phyloP scores from a whole-genome alignment of 1,139 yeast genomes.

The Taphrina pruni region DNA sequence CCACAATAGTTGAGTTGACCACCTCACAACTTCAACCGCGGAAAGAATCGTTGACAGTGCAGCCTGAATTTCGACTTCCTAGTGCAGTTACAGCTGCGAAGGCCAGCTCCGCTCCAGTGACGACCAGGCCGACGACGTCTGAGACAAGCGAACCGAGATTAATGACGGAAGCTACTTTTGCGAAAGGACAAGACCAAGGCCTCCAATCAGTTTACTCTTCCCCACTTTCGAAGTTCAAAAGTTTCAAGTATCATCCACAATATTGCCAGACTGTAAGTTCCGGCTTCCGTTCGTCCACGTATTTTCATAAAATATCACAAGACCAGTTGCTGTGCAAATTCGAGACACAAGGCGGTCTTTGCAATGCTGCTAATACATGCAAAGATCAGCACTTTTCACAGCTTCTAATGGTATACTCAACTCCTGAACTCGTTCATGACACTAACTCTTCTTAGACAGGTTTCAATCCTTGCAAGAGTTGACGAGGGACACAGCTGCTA shows the following conservation, averaged over 20 bases:
- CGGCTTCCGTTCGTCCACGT: constrained; percentile 24
- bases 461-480: neutral
- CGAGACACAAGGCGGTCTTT: constrained; percentile 24
- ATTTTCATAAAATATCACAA: constrained; percentile 26
- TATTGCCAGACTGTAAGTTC: constrained; percentile 10
- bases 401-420: constrained; percentile 18
- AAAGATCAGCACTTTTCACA: constrained; percentile 28
- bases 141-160: too few relatives aligned
- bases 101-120: too few relatives aligned
- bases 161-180: too few relatives aligned
- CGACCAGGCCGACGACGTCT: too few relatives aligned
- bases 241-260: constrained; percentile 28
- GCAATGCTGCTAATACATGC: constrained; percentile 19
- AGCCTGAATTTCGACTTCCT: too few relatives aligned
- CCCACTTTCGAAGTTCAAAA: constrained; percentile 18
- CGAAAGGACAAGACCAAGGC: neutral
- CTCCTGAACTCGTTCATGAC: too few relatives aligned
- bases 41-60: too few relatives aligned
- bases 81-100: too few relatives aligned
- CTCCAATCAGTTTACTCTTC: constrained; percentile 4
- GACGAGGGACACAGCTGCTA: constrained; percentile 8
- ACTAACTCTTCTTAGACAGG: constrained; percentile 16
- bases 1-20: too few relatives aligned
- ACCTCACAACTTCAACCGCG: too few relatives aligned
- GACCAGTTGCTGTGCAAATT: constrained; percentile 22